Base-by-base conservation (phyloP, 1,284 basidiomycete genomes). In the Agroathelia rolfsii region DNA sequence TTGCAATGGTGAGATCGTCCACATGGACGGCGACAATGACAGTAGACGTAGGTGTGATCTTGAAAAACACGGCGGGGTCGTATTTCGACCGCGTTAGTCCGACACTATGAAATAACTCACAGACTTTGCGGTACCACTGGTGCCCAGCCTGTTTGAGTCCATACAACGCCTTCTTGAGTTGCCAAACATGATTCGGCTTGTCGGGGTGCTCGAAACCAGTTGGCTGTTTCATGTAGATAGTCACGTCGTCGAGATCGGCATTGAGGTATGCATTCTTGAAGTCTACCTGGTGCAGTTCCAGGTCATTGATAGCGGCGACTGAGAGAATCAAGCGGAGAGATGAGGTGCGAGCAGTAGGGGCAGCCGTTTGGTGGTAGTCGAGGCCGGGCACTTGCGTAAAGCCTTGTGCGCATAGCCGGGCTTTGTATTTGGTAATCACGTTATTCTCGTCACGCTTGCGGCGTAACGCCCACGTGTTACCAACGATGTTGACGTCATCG, bases 281-380 rank as follows among this genome's bases (percentile, higher is more conserved):
- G 35, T 64, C 53, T 6, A 59, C 37, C 32, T 45, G 42, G 32
- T 44, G 36, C 11, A 61, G 28, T 22, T 51, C 43, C 16, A 37
- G 45, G 28, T 48, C 35, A 3, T 41, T 38, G 11, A 36, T 41
- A 2, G 61, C 53, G 4, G 61, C 59, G 0, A 64, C 34, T 0
- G 59, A 50, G 1, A 66, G 45, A 2, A 66, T 32, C 1, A 52
- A 34, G 0, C 55, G 40, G 10, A 64, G 48, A 0, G 58, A 53
- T 0, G 51, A 34, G 3, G 59, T 46, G 9, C 50, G 46, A 5
- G 54, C 54, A 0, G 64, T 52, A 0, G 62, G 64, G 1, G 60
- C 45, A 32, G 50, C 64, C 0, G 58, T 65, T 19, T 67, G 47
- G 13, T 55, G 50, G 38, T 59, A 69, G 37, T 64, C 55, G 9